phyloP scores from a whole-genome alignment of 106 monocot species.

The Dactylorhiza incarnata region DNA sequence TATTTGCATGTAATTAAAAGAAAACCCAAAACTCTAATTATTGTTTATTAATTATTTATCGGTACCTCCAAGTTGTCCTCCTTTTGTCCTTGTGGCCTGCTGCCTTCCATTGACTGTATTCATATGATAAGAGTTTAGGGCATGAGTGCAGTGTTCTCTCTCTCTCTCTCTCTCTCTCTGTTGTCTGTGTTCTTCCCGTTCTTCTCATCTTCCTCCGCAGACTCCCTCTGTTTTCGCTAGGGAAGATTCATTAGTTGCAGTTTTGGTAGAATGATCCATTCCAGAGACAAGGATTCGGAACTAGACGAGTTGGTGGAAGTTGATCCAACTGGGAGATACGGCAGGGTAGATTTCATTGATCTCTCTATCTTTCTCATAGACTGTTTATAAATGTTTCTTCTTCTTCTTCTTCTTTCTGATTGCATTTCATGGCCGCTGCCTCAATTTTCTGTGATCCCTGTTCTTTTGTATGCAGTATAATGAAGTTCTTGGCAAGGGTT shows the following conservation, averaged over 20 bases:
- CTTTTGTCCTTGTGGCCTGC: conserved; percentile 7
- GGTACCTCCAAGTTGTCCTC: conserved; percentile 6
- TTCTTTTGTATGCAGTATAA: conserved; percentile 25
- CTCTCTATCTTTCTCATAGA: background rate
- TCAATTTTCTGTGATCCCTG: background rate
- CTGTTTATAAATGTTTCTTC: background rate
- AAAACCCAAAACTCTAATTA: too few species aligned
- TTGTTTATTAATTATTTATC: too few species aligned
- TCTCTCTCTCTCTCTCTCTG: background rate
- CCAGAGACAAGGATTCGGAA: background rate
- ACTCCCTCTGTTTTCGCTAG: background rate
- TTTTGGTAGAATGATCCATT: background rate
- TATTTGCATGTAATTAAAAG: too few species aligned
- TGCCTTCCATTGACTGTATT: background rate
- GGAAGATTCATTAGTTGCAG: background rate
- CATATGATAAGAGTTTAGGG: background rate
- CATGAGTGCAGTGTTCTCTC: background rate
- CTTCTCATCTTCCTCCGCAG: background rate
- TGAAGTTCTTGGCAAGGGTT: conserved; percentile 42
- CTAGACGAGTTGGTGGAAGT: conserved; percentile 17
- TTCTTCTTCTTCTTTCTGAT: background rate
- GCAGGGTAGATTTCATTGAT: conserved; percentile 12
- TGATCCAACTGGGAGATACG: conserved; percentile 25
- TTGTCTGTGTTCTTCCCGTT: background rate
- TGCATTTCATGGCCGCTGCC: background rate